A percentile compares a stretch with the other conserved stretches of the same genome.
phyloP scores from a whole-genome alignment of 148 eudicot species.

The Oxyria digyna region DNA sequence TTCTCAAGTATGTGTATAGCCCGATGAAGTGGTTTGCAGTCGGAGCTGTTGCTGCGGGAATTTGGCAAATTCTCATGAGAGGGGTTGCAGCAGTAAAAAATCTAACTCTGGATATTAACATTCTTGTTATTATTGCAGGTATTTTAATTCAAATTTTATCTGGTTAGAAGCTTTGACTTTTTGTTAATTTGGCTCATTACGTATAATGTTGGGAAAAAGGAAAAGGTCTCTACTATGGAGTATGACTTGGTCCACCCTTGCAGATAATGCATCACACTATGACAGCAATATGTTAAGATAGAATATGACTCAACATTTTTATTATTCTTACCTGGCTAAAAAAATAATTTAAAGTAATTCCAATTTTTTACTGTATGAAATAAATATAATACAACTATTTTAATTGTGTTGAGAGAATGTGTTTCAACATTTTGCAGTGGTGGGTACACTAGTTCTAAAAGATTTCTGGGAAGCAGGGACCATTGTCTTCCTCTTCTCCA shows the following conservation, averaged over 20 bases:
- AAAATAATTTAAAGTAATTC: neutral
- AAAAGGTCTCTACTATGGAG: neutral
- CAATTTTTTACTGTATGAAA: neutral
- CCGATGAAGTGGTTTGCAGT: slow-evolving; percentile 70
- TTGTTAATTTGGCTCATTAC: neutral
- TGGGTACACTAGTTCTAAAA: slow-evolving; percentile 48
- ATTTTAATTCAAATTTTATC: neutral
- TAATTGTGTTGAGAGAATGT: neutral
- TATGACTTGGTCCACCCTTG: neutral
- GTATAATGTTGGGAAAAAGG: neutral
- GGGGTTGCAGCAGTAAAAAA: slow-evolving; percentile 40
- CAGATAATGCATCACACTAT: neutral
- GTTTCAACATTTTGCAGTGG: slow-evolving; percentile 26
- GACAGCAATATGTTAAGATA: neutral
- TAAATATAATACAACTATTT: neutral
- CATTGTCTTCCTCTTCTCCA: slow-evolving; percentile 74
- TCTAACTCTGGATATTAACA: slow-evolving; percentile 52
- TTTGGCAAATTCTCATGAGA: slow-evolving; percentile 41
- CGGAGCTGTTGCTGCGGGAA: slow-evolving; percentile 57
- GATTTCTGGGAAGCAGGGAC: slow-evolving; percentile 83
- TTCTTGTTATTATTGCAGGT: slow-evolving; percentile 74
- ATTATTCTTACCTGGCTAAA: neutral
- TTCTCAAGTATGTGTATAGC: slow-evolving; percentile 44
- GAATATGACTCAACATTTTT: neutral
- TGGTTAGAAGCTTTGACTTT: neutral